Conservation (phyloP, 2,329 filamentous ascomycete species). For the Phialophora chinensis region DNA sequence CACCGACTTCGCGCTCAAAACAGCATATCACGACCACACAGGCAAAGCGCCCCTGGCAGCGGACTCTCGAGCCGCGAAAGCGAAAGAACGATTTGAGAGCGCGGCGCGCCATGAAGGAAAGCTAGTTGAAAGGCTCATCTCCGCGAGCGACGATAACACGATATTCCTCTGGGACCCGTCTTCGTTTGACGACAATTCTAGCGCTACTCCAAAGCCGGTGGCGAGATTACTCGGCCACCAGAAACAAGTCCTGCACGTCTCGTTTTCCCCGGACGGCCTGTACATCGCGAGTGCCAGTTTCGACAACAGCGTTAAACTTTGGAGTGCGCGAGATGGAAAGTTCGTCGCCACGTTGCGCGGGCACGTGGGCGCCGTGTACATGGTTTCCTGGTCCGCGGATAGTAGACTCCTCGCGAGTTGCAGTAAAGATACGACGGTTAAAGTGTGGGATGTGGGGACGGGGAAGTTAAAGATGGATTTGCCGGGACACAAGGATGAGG, state of each 20-base stretch:
- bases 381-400: slow-evolving; percentile 90
- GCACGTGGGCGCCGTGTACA: slow-evolving; percentile 90
- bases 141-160: slow-evolving; percentile 92
- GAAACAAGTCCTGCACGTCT: slow-evolving; percentile 95
- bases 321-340: slow-evolving; percentile 78
- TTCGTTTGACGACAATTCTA: slow-evolving; percentile 35
- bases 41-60: slow-evolving; percentile 71
- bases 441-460: slow-evolving; percentile 89
- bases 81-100: slow-evolving; percentile 82
- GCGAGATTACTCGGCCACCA: slow-evolving; percentile 92
- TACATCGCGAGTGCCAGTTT: slow-evolving; percentile 88
- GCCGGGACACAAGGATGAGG: slow-evolving; percentile 88
- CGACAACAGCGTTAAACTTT: slow-evolving; percentile 94
- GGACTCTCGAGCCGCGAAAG: slow-evolving; percentile 74
- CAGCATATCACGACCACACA: slow-evolving; percentile 83
- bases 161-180: slow-evolving; percentile 94
- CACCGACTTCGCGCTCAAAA: slow-evolving; percentile 87
- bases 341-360: slow-evolving; percentile 88
- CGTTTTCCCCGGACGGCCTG: slow-evolving; percentile 86
- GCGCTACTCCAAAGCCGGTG: slow-evolving; percentile 76
- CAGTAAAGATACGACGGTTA: slow-evolving; percentile 90
- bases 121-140: slow-evolving; percentile 82
- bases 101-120: slow-evolving; percentile 77
- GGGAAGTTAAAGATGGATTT: slow-evolving; percentile 83
- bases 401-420: slow-evolving; percentile 85